Base-by-base conservation (phyloP, 768 basidiomycete species). In the Solioccasus polychromus region DNA sequence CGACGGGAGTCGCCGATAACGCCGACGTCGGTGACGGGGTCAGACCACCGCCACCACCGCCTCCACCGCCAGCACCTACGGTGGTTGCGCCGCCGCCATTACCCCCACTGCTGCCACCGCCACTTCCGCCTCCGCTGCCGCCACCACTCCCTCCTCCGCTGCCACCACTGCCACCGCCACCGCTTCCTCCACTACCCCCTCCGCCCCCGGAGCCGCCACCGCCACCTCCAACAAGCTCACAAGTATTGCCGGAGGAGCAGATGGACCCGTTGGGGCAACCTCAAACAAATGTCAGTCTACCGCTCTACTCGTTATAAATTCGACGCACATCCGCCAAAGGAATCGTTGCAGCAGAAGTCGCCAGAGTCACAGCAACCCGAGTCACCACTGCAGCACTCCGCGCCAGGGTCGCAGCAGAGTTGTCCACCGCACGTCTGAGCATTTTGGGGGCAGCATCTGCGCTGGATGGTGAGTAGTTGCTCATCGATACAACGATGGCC, bases 261-360 rank as follows among this genome's bases (percentile, higher is more conserved):
- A 19, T 26, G 8, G 25, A 18, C 12, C 55, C 58, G 6, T 3
- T 18, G 9, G 54, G 39, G 32, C 61, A 63, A 37, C 61, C 61
- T 62, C 24, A 1, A 23, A 22, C 5, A 0, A 14, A 20, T 9
- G n/a, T 54, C 19, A 60, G 48, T 39, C 39, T 22, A 24, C 12
- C 17, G 2, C 12, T 2, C 18, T 12, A 9, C 4, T 8, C 11
- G 20, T 5, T 1, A 19, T 8, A 24, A 36, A 23, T 10, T 11
- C 7, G 10, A 55, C 61, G 20, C 35, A 63, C 61, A 62, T 43
- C 47, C 54, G 24, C 61, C 61, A 23, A 34, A 26, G 8, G 34
- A 34, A 26, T 62, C 61, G 26, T 45, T 52, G 23, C 61, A 62
- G 17, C 61, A 63, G 19, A 42, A 34, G 20, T 4, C 15, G 35